Evolutionary conservation across 192 early-diverging fungal genomes (phyloP).

Genomic region (Backusella parvicylindrica): DNA sequence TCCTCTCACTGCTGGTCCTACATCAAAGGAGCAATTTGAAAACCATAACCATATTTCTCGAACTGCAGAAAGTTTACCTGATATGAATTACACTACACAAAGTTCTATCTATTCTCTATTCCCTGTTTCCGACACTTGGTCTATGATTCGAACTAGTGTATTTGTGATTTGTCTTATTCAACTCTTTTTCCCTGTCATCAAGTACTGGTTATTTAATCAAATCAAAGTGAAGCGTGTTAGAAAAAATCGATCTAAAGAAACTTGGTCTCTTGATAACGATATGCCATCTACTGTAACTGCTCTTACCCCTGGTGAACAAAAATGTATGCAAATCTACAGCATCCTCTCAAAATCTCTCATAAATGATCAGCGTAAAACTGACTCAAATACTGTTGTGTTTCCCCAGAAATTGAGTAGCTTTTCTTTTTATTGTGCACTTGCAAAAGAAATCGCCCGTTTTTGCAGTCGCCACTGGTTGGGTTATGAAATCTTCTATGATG

Average conservation of each 20-base stretch:
- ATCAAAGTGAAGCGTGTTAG: conserved; percentile 9
- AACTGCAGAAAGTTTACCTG: not conserved
- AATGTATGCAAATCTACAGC: conserved; percentile 8
- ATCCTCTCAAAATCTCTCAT: conserved; percentile 10
- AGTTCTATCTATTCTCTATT: not conserved
- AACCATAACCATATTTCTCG: conserved; percentile 22
- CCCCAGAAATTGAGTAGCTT: not conserved
- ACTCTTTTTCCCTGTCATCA: conserved; percentile 11
- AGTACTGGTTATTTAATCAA: conserved; percentile 1
- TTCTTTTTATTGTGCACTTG: not conserved
- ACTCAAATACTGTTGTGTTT: not conserved
- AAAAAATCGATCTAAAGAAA: not conserved
- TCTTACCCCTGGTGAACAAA: conserved; percentile 7
- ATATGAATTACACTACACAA: not conserved
- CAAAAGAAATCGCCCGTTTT: conserved; percentile 17
- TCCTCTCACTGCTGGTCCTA: conserved; percentile 21
- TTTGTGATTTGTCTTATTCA: conserved; percentile 11
- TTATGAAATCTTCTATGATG: conserved; percentile 25
- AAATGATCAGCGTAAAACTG: not conserved
- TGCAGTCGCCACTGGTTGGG: conserved; percentile 14
- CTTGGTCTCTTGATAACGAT: not conserved
- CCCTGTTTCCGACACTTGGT: conserved; percentile 4
- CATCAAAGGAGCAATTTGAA: conserved; percentile 13
- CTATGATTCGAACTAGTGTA: conserved; percentile 4
- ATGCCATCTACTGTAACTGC: not conserved